These are phyloP conservation scores for Soucietia sequanensis DNA, from an alignment of 805 yeast species.

Conservation along the genomic window DNA sequence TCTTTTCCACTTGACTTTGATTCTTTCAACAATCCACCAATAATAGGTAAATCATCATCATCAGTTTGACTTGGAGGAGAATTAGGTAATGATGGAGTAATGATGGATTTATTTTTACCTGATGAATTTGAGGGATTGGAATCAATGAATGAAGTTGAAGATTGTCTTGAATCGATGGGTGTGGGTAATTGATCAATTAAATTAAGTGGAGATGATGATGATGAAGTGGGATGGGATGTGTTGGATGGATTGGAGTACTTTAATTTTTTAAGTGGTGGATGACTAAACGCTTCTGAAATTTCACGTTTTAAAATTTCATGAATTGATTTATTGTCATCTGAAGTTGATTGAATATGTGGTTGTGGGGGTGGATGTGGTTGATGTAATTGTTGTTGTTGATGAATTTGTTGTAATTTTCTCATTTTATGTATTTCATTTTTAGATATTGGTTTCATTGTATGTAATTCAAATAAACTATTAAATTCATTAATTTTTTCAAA, in stretches of 20 bases:
- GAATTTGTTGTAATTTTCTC: conserved; percentile 5
- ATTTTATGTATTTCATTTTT: conserved; percentile 3
- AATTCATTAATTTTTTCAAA: background rate
- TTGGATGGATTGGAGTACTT: conserved; percentile 7
- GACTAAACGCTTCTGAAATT: conserved; percentile 31
- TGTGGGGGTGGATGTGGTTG: background rate
- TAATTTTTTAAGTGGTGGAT: conserved; percentile 18
- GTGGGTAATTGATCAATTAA: conserved; percentile 27
- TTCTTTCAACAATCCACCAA: too few relatives aligned
- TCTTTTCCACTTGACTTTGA: too few relatives aligned
- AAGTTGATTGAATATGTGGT: background rate
- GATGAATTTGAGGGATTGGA: background rate
- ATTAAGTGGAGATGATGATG: conserved; percentile 9
- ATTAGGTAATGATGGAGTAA: background rate
- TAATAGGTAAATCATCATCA: conserved; percentile 3
- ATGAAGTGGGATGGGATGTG: conserved; percentile 6
- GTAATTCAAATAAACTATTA: conserved; percentile 23
- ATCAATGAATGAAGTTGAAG: conserved; percentile 13
- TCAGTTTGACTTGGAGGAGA: conserved; percentile 6
- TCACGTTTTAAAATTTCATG: conserved; percentile 24
- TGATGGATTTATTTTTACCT: background rate
- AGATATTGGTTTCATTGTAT: conserved; percentile 24
- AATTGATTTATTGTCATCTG: conserved; percentile 2
- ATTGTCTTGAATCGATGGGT: conserved; percentile 31
- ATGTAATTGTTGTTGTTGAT: conserved; percentile 1